Evolutionary conservation across 768 basidiomycete species (phyloP).

Genomic region (Amanita rubescens): DNA sequence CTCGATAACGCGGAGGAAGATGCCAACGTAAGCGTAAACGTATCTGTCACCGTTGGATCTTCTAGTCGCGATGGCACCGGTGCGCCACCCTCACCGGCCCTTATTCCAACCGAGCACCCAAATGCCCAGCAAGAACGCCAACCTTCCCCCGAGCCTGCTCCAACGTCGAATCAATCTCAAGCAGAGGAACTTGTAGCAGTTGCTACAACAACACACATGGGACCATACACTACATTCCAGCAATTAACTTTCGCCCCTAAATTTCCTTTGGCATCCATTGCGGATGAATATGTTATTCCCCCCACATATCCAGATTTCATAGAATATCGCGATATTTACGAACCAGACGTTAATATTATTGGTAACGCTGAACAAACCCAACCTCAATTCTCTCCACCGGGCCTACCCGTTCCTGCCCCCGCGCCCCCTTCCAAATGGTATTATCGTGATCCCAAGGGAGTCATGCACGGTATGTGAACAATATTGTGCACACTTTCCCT

Average conservation of each 20-base stretch:
- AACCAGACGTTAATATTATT: constrained; percentile 38
- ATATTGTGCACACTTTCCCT: background rate
- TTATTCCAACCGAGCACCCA: constrained; percentile 37
- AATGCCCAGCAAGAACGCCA: constrained; percentile 24
- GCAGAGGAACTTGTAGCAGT: constrained; percentile 57
- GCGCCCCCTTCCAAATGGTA: constrained; percentile 70
- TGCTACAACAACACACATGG: constrained; percentile 63
- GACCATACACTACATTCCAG: constrained; percentile 88
- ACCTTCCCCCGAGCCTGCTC: constrained; percentile 26
- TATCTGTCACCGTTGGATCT: constrained; percentile 41
- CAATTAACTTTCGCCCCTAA: constrained; percentile 80
- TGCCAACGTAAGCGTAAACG: constrained; percentile 52
- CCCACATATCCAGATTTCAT: constrained; percentile 81
- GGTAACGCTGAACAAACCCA: constrained; percentile 44
- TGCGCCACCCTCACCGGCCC: constrained; percentile 28
- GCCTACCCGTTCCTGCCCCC: constrained; percentile 64
- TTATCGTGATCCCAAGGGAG: constrained; percentile 77
- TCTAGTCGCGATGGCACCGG: constrained; percentile 27
- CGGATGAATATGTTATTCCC: constrained; percentile 88
- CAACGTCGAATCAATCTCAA: constrained; percentile 26
- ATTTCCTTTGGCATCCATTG: constrained; percentile 83
- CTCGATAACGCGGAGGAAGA: constrained; percentile 40
- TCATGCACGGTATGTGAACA: constrained; percentile 58
- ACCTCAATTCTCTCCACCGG: constrained; percentile 72
- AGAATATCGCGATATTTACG: constrained; percentile 57